Evolutionary conservation across 768 basidiomycete species (phyloP).

Genomic region (Pulveroboletus sp.): DNA sequence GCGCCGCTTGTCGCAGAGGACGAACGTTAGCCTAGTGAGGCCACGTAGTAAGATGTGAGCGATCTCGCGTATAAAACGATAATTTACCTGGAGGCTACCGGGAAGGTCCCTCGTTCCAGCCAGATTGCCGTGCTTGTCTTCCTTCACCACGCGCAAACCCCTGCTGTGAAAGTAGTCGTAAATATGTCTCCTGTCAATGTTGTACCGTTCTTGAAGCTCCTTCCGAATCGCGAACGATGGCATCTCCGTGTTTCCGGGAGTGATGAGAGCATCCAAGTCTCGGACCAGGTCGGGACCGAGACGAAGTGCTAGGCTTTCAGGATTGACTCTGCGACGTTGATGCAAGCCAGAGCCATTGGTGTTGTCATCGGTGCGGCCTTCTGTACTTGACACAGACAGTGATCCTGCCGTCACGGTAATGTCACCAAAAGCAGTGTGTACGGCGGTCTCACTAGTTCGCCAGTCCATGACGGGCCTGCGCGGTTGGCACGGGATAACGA

Average conservation of each 20-base stretch:
- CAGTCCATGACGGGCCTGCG: slow-evolving; percentile 10
- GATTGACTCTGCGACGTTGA: slow-evolving; percentile 53
- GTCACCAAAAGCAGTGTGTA: neutral
- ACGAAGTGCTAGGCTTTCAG: slow-evolving; percentile 62
- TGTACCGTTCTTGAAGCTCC: slow-evolving; percentile 66
- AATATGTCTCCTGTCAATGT: slow-evolving; percentile 67
- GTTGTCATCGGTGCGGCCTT: slow-evolving; percentile 4
- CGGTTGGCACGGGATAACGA: slow-evolving; percentile 1
- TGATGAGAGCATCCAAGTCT: slow-evolving; percentile 69
- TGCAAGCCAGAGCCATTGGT: slow-evolving; percentile 7
- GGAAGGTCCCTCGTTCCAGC: slow-evolving; percentile 25
- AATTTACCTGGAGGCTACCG: slow-evolving; percentile 22
- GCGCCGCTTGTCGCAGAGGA: slow-evolving; percentile 27
- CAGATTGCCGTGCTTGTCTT: slow-evolving; percentile 56
- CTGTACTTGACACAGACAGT: slow-evolving; percentile 12
- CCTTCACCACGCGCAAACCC: slow-evolving; percentile 60
- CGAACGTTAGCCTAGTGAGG: slow-evolving; percentile 29
- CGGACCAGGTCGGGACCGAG: slow-evolving; percentile 63
- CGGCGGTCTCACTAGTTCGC: neutral
- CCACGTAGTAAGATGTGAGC: slow-evolving; percentile 9
- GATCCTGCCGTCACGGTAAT: neutral
- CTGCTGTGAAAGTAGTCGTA: slow-evolving; percentile 75
- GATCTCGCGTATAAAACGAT: slow-evolving; percentile 5
- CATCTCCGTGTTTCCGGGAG: slow-evolving; percentile 69
- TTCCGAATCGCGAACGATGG: slow-evolving; percentile 67